Evolutionary conservation across 192 early-diverging fungal genomes (phyloP).

Genomic region (Backusella australiensis): DNA sequence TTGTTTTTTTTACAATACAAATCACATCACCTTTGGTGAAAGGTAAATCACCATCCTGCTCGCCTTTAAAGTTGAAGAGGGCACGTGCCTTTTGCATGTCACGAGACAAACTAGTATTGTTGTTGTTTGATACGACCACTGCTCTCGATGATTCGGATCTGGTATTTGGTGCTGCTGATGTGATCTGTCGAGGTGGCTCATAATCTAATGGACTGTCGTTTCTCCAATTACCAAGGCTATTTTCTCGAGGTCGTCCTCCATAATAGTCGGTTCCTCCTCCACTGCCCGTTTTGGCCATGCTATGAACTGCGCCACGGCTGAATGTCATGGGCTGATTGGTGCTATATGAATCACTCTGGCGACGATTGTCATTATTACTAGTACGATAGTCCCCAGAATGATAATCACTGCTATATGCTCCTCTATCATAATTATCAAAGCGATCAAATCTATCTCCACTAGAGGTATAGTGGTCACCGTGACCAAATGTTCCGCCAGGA

Average conservation of each 20-base stretch:
- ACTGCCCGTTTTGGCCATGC: constrained; percentile 1
- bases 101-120: background rate
- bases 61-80: constrained; percentile 80
- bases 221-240: background rate
- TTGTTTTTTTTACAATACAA: constrained; percentile 68
- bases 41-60: constrained; percentile 76
- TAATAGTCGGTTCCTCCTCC: background rate
- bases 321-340: background rate
- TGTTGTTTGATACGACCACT: background rate
- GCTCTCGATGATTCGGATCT: background rate
- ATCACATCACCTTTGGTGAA: constrained; percentile 90
- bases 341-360: background rate
- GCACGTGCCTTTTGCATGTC: constrained; percentile 57
- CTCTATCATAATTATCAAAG: background rate
- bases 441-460: background rate
- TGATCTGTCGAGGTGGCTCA: background rate
- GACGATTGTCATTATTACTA: background rate
- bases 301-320: background rate
- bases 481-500: background rate
- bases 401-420: background rate
- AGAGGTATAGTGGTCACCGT: background rate
- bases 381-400: background rate
- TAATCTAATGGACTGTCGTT: background rate
- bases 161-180: background rate
- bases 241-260: background rate